Evolutionary conservation across 768 basidiomycete species (phyloP), one percentile per base, ranked within the genome.

Genomic region (Leccinellum albellum): DNA sequence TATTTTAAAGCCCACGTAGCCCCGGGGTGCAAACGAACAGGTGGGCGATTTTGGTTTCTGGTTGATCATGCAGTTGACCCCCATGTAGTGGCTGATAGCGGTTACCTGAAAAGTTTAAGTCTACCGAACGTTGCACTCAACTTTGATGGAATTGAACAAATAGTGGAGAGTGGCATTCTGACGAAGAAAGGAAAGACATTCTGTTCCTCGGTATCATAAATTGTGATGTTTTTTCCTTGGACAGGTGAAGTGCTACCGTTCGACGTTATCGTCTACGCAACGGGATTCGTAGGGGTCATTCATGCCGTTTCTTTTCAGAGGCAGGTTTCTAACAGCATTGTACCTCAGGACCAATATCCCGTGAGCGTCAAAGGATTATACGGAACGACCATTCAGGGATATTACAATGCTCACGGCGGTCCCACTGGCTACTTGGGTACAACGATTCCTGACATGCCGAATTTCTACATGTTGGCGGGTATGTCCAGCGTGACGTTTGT

Each of bases 11-110:
- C 26, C 17, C 10, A 44, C 6, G 29, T 32, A 84, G 84, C 80
- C 33, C 78, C 81, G 29, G 85, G 85, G 21, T 87, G 85, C 66
- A 86, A 85, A 68, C 78, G 87, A 37, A 77, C 54, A 20, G 65
- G 66, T 67, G 46, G 6, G 50, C n/a, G 3, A 35, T 9, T 32
- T 23, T n/a, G 10, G 23, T 49, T 8, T 37, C 50, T 50, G 17
- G 6, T 26, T 15, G 23, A 23, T 32, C n/a, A 20, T 15, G 5
- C 2, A 29, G 14, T 24, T 58, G 4, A 59, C 15, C 13, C 21
- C 20, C n/a, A 2, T 33, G 35, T 50, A 69, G 67, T 68, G 50
- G 69, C 69, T 14, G 61, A 69, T 53, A 69, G 60, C n/a, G 69
- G 69, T 35, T 70, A 61, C 54, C 56, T 69, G 26, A 57, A 60